phyloP scores from a whole-genome alignment of 345 rosid genomes.

The Lumnitzera littorea region DNA sequence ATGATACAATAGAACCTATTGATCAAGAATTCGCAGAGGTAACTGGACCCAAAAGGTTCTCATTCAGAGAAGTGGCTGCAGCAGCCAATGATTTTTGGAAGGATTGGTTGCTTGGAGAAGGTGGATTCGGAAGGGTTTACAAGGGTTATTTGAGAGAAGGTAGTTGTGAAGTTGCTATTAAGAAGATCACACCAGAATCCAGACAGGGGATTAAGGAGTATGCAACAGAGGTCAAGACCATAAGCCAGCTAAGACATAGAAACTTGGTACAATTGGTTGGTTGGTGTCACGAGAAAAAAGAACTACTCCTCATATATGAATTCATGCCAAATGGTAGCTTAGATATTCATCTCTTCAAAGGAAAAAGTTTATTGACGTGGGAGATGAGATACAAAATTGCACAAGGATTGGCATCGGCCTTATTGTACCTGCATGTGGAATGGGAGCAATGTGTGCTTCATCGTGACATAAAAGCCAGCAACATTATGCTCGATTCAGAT shows the following conservation, averaged over 20 bases:
- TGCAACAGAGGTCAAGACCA: constrained; percentile 3
- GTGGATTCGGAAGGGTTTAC: constrained; percentile 6
- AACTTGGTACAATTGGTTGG: constrained; percentile 2
- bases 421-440: constrained; percentile 4
- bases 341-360: constrained; percentile 1
- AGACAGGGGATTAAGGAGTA: constrained; percentile 4
- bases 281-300: constrained; percentile 2
- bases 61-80: neutral
- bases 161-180: neutral
- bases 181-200: constrained; percentile 3
- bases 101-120: neutral
- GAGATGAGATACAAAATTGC: neutral
- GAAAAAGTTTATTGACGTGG: neutral
- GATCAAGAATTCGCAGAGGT: neutral
- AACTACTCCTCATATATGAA: constrained; percentile 1
- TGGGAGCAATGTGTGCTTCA: constrained; percentile 8
- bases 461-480: constrained; percentile 8
- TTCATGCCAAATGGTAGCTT: constrained; percentile 7
- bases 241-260: constrained; percentile 5
- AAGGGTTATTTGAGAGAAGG: neutral
- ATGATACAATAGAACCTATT: neutral
- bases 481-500: constrained; percentile 5
- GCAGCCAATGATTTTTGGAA: constrained; percentile 1
- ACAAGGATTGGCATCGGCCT: constrained; percentile 3
- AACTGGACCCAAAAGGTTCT: constrained; percentile 5